phyloP scores from a whole-genome alignment of 73 alveolate species.

The Paramecium biaurelia region DNA sequence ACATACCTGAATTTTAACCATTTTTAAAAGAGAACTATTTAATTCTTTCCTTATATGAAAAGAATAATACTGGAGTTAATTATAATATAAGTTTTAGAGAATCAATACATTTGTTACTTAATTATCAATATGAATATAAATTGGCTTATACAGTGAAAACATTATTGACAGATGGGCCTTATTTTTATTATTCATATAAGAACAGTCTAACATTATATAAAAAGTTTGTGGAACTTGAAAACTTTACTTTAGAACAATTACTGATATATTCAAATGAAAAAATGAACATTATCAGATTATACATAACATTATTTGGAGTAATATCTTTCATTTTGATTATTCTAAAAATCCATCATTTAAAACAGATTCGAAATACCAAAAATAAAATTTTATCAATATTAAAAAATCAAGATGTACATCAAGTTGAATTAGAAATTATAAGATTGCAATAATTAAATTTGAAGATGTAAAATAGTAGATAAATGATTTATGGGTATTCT shows the following conservation, averaged over 20 bases:
- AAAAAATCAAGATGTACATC: neutral
- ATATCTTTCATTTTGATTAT: neutral
- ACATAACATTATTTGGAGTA: neutral
- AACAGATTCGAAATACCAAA: neutral
- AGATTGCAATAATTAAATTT: neutral
- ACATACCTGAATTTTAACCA: neutral
- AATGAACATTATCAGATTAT: neutral
- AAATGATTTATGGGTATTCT: neutral
- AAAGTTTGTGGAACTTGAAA: neutral
- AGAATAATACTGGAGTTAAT: neutral
- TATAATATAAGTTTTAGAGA: neutral
- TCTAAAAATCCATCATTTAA: neutral
- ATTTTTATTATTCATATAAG: conserved; percentile 3
- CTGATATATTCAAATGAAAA: neutral
- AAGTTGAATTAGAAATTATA: neutral
- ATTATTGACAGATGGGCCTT: conserved; percentile 17
- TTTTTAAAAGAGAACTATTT: neutral
- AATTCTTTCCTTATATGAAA: neutral
- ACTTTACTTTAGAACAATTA: neutral
- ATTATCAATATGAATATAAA: conserved; percentile 39
- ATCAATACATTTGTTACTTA: neutral
- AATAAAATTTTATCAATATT: neutral
- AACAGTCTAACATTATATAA: neutral
- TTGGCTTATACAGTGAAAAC: conserved; percentile 29
- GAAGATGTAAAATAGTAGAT: neutral